Evolutionary conservation across 1,139 yeast genomes (phyloP), one percentile per base, ranked within the genome.

Genomic region (Blastobotrys capitulatus): DNA sequence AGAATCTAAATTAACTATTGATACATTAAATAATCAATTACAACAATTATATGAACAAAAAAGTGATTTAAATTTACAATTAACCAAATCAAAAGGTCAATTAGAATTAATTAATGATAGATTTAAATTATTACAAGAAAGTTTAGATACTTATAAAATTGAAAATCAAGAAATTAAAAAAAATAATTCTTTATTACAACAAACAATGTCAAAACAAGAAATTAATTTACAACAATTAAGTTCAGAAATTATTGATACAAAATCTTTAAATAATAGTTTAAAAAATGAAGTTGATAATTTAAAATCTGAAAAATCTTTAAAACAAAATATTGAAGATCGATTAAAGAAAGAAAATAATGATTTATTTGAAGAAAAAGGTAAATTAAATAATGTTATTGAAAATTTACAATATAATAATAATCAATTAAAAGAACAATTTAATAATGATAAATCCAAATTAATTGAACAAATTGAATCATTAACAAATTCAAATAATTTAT

Each of bases 381-480:
- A 80, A 49, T 70, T 87, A 42, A 82, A 76, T 55, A 76, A 78
- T 7, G 72, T 83, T 54, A 74, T 86, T n/a, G 65, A 77, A 20
- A 84, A 78, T 58, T 68, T 86, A 50, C 90, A 86, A 63, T 58
- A 77, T 0, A 66, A 82, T 38, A 79, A 83, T 49, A 74, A 74
- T 49, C 94, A 86, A 61, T 75, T 90, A 48, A 85, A 83, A 49
- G 61, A 70, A 0, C 69, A 79, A 9, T 73, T 77, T 43, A 65
- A 70, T 26, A 83, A 81, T 39, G 64, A 82, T 1, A 74, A 80
- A 19, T 68, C 71, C 29, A 72, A 83, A 43, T 72, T 83, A 44
- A 61, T 72, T 18, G 67, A 71, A 25, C 82, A 80, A 38, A 69
- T 80, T 16, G 77, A 76, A 42, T 67, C 75, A 35, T 71, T 82